Conservation (phyloP, 2,329 filamentous ascomycete genomes). For the Cercospora beticola region DNA sequence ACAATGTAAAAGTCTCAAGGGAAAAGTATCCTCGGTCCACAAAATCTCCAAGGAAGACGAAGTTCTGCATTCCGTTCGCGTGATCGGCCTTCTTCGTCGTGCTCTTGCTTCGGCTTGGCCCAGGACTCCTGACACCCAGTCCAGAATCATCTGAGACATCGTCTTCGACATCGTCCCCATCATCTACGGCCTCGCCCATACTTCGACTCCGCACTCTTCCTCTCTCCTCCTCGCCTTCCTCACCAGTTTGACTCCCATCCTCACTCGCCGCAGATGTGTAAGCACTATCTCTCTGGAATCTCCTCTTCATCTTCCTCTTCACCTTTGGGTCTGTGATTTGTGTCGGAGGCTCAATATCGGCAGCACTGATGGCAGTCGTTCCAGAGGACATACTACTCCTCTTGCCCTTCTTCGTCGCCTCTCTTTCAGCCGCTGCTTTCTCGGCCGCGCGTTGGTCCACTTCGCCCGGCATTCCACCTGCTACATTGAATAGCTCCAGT, state of each 20-base stretch:
- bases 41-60: constrained; percentile 71
- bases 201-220: constrained; percentile 41
- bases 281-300: constrained; percentile 51
- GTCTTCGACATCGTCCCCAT: constrained; percentile 51
- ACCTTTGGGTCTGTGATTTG: constrained; percentile 85
- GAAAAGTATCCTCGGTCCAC: constrained; percentile 74
- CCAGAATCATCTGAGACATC: constrained; percentile 49
- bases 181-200: constrained; percentile 41
- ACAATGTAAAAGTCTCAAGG: constrained; percentile 68
- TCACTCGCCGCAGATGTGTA: constrained; percentile 56
- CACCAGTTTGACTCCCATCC: constrained; percentile 36
- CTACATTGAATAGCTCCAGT: constrained; percentile 92
- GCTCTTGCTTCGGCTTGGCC: constrained; percentile 39
- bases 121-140: constrained; percentile 42
- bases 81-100: constrained; percentile 32
- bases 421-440: constrained; percentile 24
- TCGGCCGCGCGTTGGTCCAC: constrained; percentile 33
- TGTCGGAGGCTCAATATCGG: constrained; percentile 86
- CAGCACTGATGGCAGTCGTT: constrained; percentile 71
- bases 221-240: constrained; percentile 49
- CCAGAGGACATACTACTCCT: constrained; percentile 27
- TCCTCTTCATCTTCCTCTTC: constrained; percentile 73
- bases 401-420: constrained; percentile 20
- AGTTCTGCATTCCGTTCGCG: constrained; percentile 64
- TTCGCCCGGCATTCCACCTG: constrained; percentile 93